Evolutionary conservation across 352 stramenopile species (phyloP).

Genomic region (Globisporangium canariense): DNA sequence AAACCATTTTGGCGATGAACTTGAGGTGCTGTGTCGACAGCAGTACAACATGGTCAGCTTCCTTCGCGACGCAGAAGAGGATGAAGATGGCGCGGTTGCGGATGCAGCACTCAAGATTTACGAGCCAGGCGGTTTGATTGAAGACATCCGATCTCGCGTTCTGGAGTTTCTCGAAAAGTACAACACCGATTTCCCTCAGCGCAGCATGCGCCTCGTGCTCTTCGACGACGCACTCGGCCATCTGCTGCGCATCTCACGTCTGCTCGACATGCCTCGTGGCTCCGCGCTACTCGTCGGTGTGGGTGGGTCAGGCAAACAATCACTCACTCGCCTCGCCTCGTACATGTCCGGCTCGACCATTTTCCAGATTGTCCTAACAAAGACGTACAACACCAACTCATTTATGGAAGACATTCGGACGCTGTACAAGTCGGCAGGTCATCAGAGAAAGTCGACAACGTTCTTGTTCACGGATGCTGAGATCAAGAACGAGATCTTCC

Average conservation of each 20-base stretch:
- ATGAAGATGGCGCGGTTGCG: conserved; percentile 93
- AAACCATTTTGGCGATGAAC: conserved; percentile 88
- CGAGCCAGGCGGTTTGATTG: conserved; percentile 92
- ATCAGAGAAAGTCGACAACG: conserved; percentile 95
- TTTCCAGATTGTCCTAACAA: conserved; percentile 98
- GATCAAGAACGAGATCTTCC: conserved; percentile 99
- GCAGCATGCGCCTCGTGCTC: conserved; percentile 96
- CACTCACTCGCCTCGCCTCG: conserved; percentile 92
- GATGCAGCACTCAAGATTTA: conserved; percentile 97
- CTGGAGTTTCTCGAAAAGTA: conserved; percentile 96
- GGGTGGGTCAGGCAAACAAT: conserved; percentile 97
- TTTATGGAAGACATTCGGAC: conserved; percentile 97
- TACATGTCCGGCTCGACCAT: conserved; percentile 96
- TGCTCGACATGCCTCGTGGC: conserved; percentile 96
- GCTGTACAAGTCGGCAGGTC: conserved; percentile 96
- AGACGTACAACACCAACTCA: conserved; percentile 97
- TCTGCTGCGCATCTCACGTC: conserved; percentile 93
- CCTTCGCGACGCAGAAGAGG: conserved; percentile 94
- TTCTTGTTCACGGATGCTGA: conserved; percentile 99
- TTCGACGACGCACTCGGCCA: conserved; percentile 98
- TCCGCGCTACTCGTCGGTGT: conserved; percentile 96
- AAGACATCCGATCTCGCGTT: conserved; percentile 90
- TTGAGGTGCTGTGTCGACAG: conserved; percentile 66
- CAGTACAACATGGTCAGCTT: conserved; percentile 97
- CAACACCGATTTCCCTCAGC: conserved; percentile 95